Conservation (phyloP, 2,329 filamentous ascomycete genomes). For the Sporothrix protearum region DNA sequence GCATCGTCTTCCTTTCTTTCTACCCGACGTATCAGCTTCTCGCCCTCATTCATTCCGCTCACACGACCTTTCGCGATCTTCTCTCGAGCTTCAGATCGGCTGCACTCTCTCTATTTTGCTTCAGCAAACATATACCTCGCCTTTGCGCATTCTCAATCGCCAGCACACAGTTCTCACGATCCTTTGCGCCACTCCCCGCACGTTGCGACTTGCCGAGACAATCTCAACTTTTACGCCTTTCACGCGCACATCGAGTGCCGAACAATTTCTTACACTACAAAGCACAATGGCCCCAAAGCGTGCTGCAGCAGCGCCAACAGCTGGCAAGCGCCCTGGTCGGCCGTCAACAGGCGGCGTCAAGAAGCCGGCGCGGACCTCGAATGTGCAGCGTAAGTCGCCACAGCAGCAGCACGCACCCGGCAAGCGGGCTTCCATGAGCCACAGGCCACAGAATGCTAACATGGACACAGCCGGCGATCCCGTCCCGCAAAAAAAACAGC, state of each 20-base stretch:
- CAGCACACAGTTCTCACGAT: not conserved
- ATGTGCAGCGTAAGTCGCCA: constrained; percentile 17
- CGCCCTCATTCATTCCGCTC: not conserved
- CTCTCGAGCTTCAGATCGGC: not conserved
- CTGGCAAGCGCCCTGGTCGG: constrained; percentile 11
- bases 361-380: constrained; percentile 8
- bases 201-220: no score
- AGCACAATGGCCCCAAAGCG: constrained; percentile 15
- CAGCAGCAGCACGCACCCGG: constrained; percentile 25
- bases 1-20: not conserved
- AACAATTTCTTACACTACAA: not conserved
- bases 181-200: not conserved
- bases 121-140: no score
- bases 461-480: constrained; percentile 64
- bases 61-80: not conserved
- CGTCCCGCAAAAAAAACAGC: constrained; percentile 57
- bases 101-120: not conserved
- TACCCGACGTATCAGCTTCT: not conserved
- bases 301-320: not conserved
- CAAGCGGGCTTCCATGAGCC: not conserved
- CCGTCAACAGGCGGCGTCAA: constrained; percentile 18
- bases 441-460: not conserved
- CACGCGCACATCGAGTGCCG: not conserved
- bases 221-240: not conserved
- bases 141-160: not conserved